Percentiles rank a stretch among this genome's conserved stretches.
phyloP scores from a whole-genome alignment of 2,329 filamentous ascomycete genomes.

The Colletotrichum trifolii region DNA sequence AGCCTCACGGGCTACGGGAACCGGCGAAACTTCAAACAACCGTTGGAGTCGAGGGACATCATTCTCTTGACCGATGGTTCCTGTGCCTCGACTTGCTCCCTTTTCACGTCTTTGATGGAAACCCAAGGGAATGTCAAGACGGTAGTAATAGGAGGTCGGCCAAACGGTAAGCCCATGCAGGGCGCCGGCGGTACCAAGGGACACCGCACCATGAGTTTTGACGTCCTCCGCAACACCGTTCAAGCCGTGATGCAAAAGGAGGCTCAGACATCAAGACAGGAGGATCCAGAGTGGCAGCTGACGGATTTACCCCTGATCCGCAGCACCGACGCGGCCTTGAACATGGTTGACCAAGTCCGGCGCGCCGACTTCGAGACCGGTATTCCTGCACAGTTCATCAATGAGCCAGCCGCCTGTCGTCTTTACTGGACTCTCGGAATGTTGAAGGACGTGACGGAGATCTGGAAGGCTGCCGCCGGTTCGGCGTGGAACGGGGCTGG shows the following conservation, averaged over 20 bases:
- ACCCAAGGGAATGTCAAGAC: slow-evolving; percentile 27
- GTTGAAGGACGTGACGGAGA: slow-evolving; percentile 55
- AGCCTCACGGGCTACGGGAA: slow-evolving; percentile 62
- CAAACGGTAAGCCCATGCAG: slow-evolving; percentile 58
- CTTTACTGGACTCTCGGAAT: slow-evolving; percentile 62
- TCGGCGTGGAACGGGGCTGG: slow-evolving; percentile 53
- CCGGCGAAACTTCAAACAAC: slow-evolving; percentile 58
- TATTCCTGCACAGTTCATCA: slow-evolving; percentile 59
- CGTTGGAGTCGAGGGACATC: slow-evolving; percentile 68
- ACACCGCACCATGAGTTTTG: slow-evolving; percentile 49
- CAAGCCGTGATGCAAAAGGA: not conserved
- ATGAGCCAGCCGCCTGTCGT: slow-evolving; percentile 61
- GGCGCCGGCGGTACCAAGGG: slow-evolving; percentile 53
- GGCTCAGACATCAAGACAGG: slow-evolving; percentile 43
- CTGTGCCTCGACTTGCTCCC: slow-evolving; percentile 68
- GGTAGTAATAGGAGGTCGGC: slow-evolving; percentile 21
- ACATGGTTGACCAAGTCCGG: slow-evolving; percentile 53
- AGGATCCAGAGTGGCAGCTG: slow-evolving; percentile 45
- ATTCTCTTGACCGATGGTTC: slow-evolving; percentile 67
- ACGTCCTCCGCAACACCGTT: slow-evolving; percentile 39
- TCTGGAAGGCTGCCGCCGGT: slow-evolving; percentile 58
- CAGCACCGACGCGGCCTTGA: slow-evolving; percentile 47
- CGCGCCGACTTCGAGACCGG: slow-evolving; percentile 49
- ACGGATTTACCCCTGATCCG: slow-evolving; percentile 46
- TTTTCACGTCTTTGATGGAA: slow-evolving; percentile 65